A percentile compares a stretch with the other conserved stretches of the same genome.
Evolutionary conservation across 371 early-diverging fungal species (phyloP).

Genomic region (Basidiobolus heterosporus): DNA sequence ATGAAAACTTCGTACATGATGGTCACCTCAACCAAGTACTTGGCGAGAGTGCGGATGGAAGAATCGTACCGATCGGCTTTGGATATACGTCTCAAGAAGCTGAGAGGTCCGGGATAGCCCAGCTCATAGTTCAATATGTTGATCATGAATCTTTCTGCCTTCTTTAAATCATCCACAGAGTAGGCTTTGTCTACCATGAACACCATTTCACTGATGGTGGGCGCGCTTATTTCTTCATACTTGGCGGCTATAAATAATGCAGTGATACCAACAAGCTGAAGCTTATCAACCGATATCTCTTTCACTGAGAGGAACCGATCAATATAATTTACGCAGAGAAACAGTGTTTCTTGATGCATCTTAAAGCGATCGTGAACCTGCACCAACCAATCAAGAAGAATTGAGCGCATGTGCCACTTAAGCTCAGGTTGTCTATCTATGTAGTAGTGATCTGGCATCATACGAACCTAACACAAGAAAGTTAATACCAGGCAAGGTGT

Average conservation of each 20-base stretch:
- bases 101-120: conserved; percentile 55
- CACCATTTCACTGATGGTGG: conserved; percentile 41
- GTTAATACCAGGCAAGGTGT: background rate
- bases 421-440: conserved; percentile 62
- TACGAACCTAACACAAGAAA: conserved; percentile 13
- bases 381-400: conserved; percentile 59
- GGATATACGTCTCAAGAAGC: conserved; percentile 57
- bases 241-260: conserved; percentile 74
- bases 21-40: conserved; percentile 73
- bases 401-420: conserved; percentile 62
- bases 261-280: conserved; percentile 76
- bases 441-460: conserved; percentile 52
- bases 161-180: conserved; percentile 39
- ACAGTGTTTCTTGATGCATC: conserved; percentile 77
- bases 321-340: conserved; percentile 64
- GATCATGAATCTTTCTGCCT: conserved; percentile 58
- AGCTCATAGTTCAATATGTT: conserved; percentile 48
- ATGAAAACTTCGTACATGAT: conserved; percentile 60
- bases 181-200: conserved; percentile 38
- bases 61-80: conserved; percentile 65
- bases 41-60: conserved; percentile 62
- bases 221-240: conserved; percentile 72
- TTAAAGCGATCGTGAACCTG: conserved; percentile 66
- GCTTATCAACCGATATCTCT: conserved; percentile 48
- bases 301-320: conserved; percentile 72